Evolutionary conservation across 768 basidiomycete species (phyloP).

Genomic region (Boletus reticulatus): DNA sequence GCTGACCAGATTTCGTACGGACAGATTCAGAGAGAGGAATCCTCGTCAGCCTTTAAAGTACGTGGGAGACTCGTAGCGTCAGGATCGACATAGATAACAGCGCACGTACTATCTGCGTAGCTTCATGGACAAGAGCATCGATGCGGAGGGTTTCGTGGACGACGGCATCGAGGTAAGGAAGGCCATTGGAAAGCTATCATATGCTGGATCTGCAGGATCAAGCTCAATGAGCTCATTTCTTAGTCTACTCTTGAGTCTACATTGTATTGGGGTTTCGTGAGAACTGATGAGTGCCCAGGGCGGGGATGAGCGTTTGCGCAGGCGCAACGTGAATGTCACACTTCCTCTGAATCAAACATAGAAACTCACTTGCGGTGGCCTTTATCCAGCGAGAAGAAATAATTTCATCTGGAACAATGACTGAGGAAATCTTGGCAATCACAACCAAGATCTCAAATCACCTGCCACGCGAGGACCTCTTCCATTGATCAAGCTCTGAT

Average conservation of each 20-base stretch:
- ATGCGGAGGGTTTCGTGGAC: constrained; percentile 46
- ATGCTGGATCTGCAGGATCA: constrained; percentile 44
- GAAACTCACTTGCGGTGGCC: no score
- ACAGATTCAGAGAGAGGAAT: constrained; percentile 53
- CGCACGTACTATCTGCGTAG: constrained; percentile 3
- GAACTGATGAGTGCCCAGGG: constrained; percentile 62
- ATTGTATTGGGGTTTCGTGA: constrained; percentile 41
- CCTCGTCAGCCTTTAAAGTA: constrained; percentile 40
- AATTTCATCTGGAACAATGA: constrained; percentile 16
- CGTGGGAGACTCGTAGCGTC: no score
- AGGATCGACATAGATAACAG: no score
- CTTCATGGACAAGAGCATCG: constrained; percentile 37
- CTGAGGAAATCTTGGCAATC: background rate
- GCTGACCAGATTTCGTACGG: constrained; percentile 40
- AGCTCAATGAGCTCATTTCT: constrained; percentile 49
- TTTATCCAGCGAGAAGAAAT: constrained; percentile 9
- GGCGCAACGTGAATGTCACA: no score
- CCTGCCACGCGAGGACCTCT: constrained; percentile 28
- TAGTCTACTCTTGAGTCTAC: constrained; percentile 39
- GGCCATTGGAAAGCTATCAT: constrained; percentile 46
- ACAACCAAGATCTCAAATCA: background rate
- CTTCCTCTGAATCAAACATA: no score
- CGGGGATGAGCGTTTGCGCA: no score
- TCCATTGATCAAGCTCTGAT: constrained; percentile 21
- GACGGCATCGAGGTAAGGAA: constrained; percentile 57